Evolutionary conservation across 495 filamentous ascomycete species (phyloP).

Genomic region (Aspergillus affinis): DNA sequence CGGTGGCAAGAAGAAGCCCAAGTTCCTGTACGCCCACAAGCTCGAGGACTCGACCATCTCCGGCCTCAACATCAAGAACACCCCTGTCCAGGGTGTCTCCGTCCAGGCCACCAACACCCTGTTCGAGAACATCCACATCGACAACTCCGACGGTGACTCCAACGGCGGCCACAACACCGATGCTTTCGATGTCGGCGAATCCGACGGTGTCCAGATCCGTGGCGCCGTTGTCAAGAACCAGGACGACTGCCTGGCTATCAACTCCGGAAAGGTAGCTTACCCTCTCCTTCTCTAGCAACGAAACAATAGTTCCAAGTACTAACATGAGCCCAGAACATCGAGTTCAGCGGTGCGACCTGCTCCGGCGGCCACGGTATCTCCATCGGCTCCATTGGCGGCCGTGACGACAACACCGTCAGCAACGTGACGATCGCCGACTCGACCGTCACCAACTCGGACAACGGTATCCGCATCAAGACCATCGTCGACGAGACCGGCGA

Average conservation of each 20-base stretch:
- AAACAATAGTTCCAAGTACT: background rate
- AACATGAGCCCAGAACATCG: constrained; percentile 40
- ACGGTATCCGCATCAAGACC: constrained; percentile 67
- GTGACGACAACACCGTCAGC: constrained; percentile 58
- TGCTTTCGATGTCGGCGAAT: constrained; percentile 60
- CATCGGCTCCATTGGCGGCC: constrained; percentile 67
- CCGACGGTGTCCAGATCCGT: constrained; percentile 50
- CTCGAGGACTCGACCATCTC: constrained; percentile 44
- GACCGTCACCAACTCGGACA: constrained; percentile 52
- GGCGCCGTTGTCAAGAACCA: constrained; percentile 59
- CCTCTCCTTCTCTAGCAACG: background rate
- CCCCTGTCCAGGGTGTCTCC: constrained; percentile 62
- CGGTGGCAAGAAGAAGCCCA: constrained; percentile 57
- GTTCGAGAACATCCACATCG: constrained; percentile 53
- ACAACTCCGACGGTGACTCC: constrained; percentile 57
- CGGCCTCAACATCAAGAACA: constrained; percentile 52
- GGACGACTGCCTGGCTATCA: constrained; percentile 65
- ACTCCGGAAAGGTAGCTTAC: constrained; percentile 48
- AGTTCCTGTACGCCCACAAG: constrained; percentile 56
- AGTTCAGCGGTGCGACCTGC: constrained; percentile 53
- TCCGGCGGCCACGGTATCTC: constrained; percentile 66
- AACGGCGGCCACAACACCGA: constrained; percentile 63
- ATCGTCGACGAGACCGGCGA: constrained; percentile 55
- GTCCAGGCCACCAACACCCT: constrained; percentile 54
- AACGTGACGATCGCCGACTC: constrained; percentile 55